Evolutionary conservation across 805 yeast species (phyloP).

Genomic region (Lipomyces sp.): DNA sequence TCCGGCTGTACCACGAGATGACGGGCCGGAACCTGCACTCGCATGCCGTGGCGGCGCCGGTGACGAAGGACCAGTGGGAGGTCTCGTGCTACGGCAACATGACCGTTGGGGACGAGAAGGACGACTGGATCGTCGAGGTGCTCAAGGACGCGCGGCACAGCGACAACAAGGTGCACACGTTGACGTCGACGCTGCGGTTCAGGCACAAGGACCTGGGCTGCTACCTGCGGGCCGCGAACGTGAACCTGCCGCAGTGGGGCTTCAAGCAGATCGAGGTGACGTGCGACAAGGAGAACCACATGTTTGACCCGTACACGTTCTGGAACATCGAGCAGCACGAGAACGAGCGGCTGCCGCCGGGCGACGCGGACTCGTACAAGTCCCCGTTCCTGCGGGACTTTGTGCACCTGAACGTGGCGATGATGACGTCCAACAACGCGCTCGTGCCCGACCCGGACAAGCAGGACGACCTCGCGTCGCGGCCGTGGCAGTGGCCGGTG

Average conservation of each 20-base stretch:
- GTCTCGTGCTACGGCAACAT: conserved; percentile 83
- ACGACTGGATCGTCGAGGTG: conserved; percentile 87
- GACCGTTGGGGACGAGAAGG: conserved; percentile 70
- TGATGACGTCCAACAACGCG: conserved; percentile 83
- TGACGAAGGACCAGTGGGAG: conserved; percentile 65
- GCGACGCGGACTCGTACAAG: conserved; percentile 45
- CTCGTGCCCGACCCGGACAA: conserved; percentile 72
- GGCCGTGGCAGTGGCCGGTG: conserved; percentile 85
- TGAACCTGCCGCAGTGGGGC: conserved; percentile 90
- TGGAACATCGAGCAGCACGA: conserved; percentile 77
- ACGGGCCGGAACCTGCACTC: conserved; percentile 80
- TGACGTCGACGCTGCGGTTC: conserved; percentile 78
- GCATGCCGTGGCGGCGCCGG: conserved; percentile 74
- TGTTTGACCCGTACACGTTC: conserved; percentile 63
- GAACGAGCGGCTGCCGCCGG: conserved; percentile 47
- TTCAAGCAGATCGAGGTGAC: conserved; percentile 95
- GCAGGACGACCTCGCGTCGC: conserved; percentile 65
- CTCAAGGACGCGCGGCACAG: conserved; percentile 53
- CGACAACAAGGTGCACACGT: conserved; percentile 65
- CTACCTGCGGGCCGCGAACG: conserved; percentile 81
- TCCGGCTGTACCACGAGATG: conserved; percentile 67
- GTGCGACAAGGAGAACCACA: conserved; percentile 52
- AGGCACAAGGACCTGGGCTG: conserved; percentile 68
- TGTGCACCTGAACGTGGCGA: conserved; percentile 66
- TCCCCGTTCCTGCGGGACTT: conserved; percentile 65